Evolutionary conservation across 768 basidiomycete species (phyloP).

Genomic region (Mycena leptocephala): DNA sequence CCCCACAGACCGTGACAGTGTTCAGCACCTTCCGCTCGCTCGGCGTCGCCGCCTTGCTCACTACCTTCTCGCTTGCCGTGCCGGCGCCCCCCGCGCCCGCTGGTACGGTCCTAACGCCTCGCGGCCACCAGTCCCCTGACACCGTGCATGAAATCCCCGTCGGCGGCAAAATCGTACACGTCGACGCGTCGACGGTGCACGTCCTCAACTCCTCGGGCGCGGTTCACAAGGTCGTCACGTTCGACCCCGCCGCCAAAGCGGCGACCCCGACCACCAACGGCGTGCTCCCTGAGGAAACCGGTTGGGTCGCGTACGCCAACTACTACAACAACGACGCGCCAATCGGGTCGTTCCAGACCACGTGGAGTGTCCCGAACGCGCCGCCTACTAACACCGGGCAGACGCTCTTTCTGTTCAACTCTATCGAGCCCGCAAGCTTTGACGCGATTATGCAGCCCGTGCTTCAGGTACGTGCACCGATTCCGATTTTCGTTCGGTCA

Average conservation of each 20-base stretch:
- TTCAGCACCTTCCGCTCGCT: constrained; percentile 7
- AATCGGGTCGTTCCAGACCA: background rate
- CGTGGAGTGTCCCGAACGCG: background rate
- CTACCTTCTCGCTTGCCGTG: background rate
- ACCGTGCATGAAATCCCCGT: constrained; percentile 16
- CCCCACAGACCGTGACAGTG: background rate
- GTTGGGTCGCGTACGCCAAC: constrained; percentile 20
- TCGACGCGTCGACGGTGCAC: constrained; percentile 15
- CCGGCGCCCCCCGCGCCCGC: background rate
- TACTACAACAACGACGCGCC: background rate
- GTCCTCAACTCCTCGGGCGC: constrained; percentile 4
- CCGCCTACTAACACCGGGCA: background rate
- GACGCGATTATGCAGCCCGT: constrained; percentile 32
- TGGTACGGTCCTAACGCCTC: constrained; percentile 10
- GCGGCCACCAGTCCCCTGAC: background rate
- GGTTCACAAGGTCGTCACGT: background rate
- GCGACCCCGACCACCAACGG: no score
- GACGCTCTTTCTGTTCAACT: constrained; percentile 32
- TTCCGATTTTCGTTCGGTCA: background rate
- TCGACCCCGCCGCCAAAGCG: background rate
- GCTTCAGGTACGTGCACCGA: background rate
- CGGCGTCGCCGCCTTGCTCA: background rate
- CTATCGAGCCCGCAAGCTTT: constrained; percentile 7
- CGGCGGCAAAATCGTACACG: constrained; percentile 12
- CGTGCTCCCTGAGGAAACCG: no score